Evolutionary conservation across 805 yeast genomes (phyloP).

Genomic region (Debaryomyces maramus): DNA sequence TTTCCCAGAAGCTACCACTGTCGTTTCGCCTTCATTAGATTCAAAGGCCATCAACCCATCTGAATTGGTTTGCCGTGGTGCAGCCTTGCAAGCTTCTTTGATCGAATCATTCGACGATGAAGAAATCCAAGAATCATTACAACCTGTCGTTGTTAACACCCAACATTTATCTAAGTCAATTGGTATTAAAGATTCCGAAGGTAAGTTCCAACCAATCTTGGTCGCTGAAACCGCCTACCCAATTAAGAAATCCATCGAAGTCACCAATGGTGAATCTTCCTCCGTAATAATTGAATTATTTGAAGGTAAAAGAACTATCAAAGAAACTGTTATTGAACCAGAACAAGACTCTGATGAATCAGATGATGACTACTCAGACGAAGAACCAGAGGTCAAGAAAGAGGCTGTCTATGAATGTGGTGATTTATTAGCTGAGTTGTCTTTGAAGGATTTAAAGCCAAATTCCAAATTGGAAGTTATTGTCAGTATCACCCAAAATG

Average conservation of each 20-base stretch:
- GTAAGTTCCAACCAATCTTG: constrained; percentile 69
- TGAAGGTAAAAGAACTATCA: constrained; percentile 83
- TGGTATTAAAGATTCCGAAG: constrained; percentile 77
- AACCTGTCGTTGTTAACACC: constrained; percentile 83
- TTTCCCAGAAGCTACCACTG: constrained; percentile 77
- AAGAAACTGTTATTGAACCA: constrained; percentile 78
- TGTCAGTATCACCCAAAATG: constrained; percentile 64
- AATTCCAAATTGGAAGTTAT: constrained; percentile 68
- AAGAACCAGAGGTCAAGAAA: constrained; percentile 85
- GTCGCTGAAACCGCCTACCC: constrained; percentile 89
- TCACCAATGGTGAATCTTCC: constrained; percentile 62
- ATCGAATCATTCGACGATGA: constrained; percentile 80
- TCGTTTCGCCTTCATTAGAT: constrained; percentile 76
- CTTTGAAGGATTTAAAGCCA: constrained; percentile 65
- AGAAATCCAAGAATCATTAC: constrained; percentile 74
- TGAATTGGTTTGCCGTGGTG: constrained; percentile 90
- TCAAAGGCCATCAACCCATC: constrained; percentile 82
- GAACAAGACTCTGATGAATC: constrained; percentile 54
- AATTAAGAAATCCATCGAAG: constrained; percentile 69
- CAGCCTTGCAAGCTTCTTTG: constrained; percentile 93
- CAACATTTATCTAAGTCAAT: constrained; percentile 82
- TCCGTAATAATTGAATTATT: constrained; percentile 64
- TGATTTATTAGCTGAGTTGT: constrained; percentile 73
- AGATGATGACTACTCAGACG: constrained; percentile 57
- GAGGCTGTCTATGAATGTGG: constrained; percentile 75